These are phyloP conservation scores for Entomortierella lignicola DNA, from an alignment of 192 early-diverging fungal species.

Conservation along the genomic window DNA sequence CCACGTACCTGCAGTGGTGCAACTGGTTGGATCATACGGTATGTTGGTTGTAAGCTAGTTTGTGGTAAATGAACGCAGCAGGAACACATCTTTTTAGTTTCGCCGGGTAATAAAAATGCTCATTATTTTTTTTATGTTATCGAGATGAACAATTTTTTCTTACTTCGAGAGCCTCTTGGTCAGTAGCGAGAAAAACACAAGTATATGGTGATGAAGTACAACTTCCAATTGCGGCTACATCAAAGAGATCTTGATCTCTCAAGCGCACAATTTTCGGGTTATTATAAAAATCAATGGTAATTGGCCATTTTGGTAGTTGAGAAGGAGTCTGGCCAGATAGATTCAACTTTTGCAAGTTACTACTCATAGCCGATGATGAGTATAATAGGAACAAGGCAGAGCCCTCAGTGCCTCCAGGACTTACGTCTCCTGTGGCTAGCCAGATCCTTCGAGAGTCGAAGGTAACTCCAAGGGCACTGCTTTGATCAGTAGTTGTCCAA, in stretches of 20 bases:
- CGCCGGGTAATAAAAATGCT: too few species aligned
- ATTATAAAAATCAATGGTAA: not conserved
- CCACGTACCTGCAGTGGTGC: not conserved
- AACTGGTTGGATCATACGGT: conserved; percentile 12
- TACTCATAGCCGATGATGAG: not conserved
- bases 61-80: too few species aligned
- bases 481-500: conserved; percentile 10
- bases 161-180: not conserved
- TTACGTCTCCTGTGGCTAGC: not conserved
- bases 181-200: not conserved
- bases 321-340: not conserved
- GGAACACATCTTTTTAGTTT: not conserved
- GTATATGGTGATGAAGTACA: not conserved
- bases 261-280: conserved; percentile 5
- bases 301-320: not conserved
- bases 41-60: not conserved
- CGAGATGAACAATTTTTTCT: too few species aligned
- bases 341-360: not conserved
- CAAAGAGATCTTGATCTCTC: not conserved
- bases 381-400: not conserved
- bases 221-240: conserved; percentile 10
- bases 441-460: not conserved
- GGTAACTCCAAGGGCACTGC: not conserved
- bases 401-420: not conserved
- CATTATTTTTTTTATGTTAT: too few species aligned